Percentiles rank a stretch among this genome's conserved stretches.
These are phyloP conservation scores for Escallonia herrerae DNA, from an alignment of 129 eudicot genomes.

Conservation along the genomic window DNA sequence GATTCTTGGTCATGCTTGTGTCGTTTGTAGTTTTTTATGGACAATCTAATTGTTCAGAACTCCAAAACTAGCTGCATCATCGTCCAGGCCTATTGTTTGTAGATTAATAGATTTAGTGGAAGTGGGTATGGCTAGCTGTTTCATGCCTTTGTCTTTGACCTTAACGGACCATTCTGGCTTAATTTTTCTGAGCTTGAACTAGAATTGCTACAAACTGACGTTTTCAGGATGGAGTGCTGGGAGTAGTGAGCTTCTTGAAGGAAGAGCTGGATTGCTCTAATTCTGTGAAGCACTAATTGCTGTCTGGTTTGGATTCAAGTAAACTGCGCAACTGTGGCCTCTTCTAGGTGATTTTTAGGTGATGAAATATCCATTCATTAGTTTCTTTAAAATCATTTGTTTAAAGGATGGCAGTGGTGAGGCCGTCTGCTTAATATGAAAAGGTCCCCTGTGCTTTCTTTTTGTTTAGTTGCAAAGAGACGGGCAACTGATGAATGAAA, in stretches of 20 bases:
- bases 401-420: too few species aligned
- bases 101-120: neutral
- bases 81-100: neutral
- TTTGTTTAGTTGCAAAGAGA: too few species aligned
- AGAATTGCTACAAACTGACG: neutral
- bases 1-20: too few species aligned
- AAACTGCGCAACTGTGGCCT: too few species aligned
- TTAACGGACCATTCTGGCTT: neutral
- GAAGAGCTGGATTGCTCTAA: slow-evolving; percentile 22
- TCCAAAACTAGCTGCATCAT: neutral
- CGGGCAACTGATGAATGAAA: too few species aligned
- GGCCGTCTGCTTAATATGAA: too few species aligned
- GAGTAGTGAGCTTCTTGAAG: slow-evolving; percentile 55
- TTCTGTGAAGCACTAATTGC: too few species aligned
- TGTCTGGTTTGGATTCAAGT: too few species aligned
- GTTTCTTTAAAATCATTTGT: too few species aligned
- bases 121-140: neutral
- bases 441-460: too few species aligned
- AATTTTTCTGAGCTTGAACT: neutral
- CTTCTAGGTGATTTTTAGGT: too few species aligned
- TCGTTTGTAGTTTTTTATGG: neutral
- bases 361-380: too few species aligned
- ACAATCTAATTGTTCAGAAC: neutral
- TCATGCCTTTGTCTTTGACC: neutral
- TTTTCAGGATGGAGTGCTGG: slow-evolving; percentile 65